Evolutionary conservation across 1,284 basidiomycete genomes (phyloP), one percentile per base, ranked within the genome.

Genomic region (Phaffia rhodozyma): DNA sequence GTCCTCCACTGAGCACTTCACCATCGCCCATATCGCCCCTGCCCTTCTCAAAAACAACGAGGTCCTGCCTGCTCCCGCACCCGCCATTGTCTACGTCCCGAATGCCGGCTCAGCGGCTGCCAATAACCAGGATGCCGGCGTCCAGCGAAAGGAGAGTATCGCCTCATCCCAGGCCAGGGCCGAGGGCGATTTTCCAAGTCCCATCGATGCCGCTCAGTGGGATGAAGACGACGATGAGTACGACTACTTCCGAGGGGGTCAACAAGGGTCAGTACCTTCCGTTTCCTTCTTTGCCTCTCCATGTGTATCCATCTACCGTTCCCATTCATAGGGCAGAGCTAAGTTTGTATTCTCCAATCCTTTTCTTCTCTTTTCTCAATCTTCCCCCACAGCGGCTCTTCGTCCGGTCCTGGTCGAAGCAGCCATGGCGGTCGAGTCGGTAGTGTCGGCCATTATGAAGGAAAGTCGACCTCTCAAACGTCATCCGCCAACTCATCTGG

Each of bases 1-100:
- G 57, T 70, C 71, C 6, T 74, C 72, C 11, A 67, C 67, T n/a
- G 65, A 67, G 21, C 82, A 86, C 64, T 80, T 90, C 67, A 94
- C 91, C 5, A 98, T 97, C 68, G 92, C 91, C 18, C 87, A 91
- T 55, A 93, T 98, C 68, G 87, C 92, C 0, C 94, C 94, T 0
- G 93, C 94, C 1, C 82, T 89, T 55, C 81, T 98, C 70, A 98
- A 97, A 79, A 90, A n/a, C 68, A 72, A 72, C 59, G 77, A 78
- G 25, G 64, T 72, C 7, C 74, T 76, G 67, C 75, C 76, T 3
- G 71, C 76, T 13, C 75, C 76, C 2, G 72, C 70, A n/a, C 78
- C 80, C 3, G 76, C 76, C 23, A 80, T 90, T 67, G 84, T 89
- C 3, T 91, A 91, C 72, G 82, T 84, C 25, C 87, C 87, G 0